A percentile compares a stretch with the other conserved stretches of the same genome.
phyloP scores from a whole-genome alignment of 192 early-diverging fungal genomes.

The Cladochytrium replicatum region DNA sequence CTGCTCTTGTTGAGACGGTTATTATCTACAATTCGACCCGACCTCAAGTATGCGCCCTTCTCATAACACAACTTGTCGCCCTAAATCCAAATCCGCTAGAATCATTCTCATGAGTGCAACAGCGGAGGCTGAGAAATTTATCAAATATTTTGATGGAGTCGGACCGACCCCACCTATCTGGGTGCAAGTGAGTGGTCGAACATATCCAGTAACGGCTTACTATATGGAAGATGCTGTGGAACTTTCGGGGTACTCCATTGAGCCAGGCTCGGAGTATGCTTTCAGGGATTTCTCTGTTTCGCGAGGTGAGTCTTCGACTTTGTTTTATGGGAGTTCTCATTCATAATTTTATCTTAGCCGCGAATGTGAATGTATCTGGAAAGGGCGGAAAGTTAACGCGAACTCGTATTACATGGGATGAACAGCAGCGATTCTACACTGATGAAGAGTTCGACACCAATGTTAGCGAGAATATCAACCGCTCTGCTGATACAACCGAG shows the following conservation, averaged over 20 bases:
- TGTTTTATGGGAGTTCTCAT: background rate
- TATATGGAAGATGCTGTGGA: slow-evolving; percentile 64
- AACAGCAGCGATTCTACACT: slow-evolving; percentile 5
- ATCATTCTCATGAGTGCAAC: slow-evolving; percentile 69
- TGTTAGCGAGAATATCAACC: slow-evolving; percentile 1
- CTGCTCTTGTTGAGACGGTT: slow-evolving; percentile 52
- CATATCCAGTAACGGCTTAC: slow-evolving; percentile 36
- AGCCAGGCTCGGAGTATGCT: slow-evolving; percentile 30
- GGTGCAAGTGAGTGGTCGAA: slow-evolving; percentile 46
- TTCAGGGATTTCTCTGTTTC: background rate
- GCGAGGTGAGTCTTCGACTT: slow-evolving; percentile 11
- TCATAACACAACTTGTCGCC: background rate
- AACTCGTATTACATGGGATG: slow-evolving; percentile 3
- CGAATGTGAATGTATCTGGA: slow-evolving; percentile 27
- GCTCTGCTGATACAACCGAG: background rate
- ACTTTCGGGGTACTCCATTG: slow-evolving; percentile 39
- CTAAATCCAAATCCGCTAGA: slow-evolving; percentile 8
- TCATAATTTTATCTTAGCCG: slow-evolving; percentile 6
- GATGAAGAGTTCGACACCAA: slow-evolving; percentile 10
- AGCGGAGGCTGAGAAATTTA: slow-evolving; percentile 47
- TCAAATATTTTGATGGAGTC: slow-evolving; percentile 28
- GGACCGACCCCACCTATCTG: slow-evolving; percentile 6
- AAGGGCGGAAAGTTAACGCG: slow-evolving; percentile 28
- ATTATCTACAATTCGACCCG: slow-evolving; percentile 8
- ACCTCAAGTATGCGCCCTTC: slow-evolving; percentile 29